Evolutionary conservation across 257 asterid genomes (phyloP).

Genomic region (Linaria vulgaris): DNA sequence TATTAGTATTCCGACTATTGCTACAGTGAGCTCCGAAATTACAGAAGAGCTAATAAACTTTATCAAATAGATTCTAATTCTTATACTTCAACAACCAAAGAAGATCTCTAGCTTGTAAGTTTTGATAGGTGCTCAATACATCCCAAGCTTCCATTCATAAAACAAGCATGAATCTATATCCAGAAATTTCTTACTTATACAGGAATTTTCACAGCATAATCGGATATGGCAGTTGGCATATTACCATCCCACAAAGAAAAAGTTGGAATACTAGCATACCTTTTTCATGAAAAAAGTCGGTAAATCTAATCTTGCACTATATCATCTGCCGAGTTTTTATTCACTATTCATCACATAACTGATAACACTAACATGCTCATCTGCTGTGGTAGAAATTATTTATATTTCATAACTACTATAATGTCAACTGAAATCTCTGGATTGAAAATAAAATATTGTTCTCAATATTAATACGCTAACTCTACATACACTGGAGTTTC

Average conservation of each 20-base stretch:
- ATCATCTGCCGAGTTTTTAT: not conserved
- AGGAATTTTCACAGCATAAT: too few relatives aligned
- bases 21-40: not conserved
- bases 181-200: not conserved
- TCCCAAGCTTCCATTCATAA: not conserved
- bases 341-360: not conserved
- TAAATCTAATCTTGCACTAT: not conserved
- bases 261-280: too few relatives aligned
- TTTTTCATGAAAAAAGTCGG: not conserved
- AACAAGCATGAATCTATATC: not conserved
- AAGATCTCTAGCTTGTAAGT: not conserved
- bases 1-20: not conserved
- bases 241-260: too few relatives aligned
- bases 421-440: not conserved
- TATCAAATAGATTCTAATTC: not conserved
- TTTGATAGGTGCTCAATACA: not conserved
- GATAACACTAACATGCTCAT: too few relatives aligned
- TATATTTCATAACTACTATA: too few relatives aligned
- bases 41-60: not conserved
- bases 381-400: too few relatives aligned
- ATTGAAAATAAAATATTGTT: not conserved
- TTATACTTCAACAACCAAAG: not conserved
- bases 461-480: not conserved
- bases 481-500: not conserved
- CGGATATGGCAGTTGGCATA: too few relatives aligned